phyloP scores from a whole-genome alignment of 352 stramenopile species.

The Phytopythium delawarense region DNA sequence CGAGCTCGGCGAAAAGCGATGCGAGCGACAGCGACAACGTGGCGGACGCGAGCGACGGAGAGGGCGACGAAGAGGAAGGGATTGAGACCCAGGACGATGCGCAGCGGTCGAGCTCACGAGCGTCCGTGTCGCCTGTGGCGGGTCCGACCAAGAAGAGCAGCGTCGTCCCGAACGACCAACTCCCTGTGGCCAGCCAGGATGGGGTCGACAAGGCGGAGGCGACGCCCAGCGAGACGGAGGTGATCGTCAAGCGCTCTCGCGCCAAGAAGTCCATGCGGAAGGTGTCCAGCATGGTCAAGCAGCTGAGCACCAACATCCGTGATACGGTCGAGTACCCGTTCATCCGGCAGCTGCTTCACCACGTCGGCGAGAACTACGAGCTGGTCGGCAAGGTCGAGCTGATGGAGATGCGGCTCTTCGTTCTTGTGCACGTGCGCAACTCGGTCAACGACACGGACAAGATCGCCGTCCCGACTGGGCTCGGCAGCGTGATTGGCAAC shows the following conservation, averaged over 20 bases:
- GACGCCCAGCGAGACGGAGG: slow-evolving; percentile 23
- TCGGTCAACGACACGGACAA: slow-evolving; percentile 63
- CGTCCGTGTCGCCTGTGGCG: background rate
- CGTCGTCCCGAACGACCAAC: background rate
- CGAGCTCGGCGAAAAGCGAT: slow-evolving; percentile 10
- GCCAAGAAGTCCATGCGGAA: slow-evolving; percentile 71
- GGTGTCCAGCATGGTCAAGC: slow-evolving; percentile 51
- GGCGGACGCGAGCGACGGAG: slow-evolving; percentile 15
- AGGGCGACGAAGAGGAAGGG: slow-evolving; percentile 23
- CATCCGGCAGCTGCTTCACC: slow-evolving; percentile 48
- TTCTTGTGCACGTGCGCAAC: slow-evolving; percentile 64
- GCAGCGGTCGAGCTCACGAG: background rate
- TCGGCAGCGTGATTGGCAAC: slow-evolving; percentile 79
- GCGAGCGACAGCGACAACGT: slow-evolving; percentile 22
- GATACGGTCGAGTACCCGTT: slow-evolving; percentile 74
- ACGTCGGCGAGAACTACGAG: slow-evolving; percentile 55
- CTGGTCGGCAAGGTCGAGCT: slow-evolving; percentile 70
- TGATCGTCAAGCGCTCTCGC: slow-evolving; percentile 60
- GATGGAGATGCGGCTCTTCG: slow-evolving; percentile 79
- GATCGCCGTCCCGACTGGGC: slow-evolving; percentile 58
- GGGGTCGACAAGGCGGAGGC: background rate
- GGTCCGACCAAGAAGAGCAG: background rate
- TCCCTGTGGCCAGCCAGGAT: background rate
- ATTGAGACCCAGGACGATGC: background rate
- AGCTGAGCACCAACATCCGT: slow-evolving; percentile 64